Percentiles rank a stretch among this genome's conserved stretches.
Conservation (phyloP, 164 flowering plant species). For the Protea cynaroides region DNA sequence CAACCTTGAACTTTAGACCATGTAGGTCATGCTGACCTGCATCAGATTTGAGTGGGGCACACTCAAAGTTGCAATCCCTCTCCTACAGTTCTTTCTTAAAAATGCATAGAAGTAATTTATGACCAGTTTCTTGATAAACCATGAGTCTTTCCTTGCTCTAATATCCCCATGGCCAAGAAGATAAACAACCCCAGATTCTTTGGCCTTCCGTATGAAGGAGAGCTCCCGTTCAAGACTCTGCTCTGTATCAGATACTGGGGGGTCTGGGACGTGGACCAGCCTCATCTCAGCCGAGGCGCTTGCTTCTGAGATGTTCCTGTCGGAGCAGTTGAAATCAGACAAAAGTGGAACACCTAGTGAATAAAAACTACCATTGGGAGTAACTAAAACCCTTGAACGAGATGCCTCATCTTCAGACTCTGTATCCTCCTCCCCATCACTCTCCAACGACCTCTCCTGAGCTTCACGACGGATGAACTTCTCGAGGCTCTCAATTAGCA, state of each 20-base stretch:
- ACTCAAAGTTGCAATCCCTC: constrained; percentile 81
- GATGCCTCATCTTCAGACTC: constrained; percentile 57
- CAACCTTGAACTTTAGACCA: constrained; percentile 52
- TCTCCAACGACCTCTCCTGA: constrained; percentile 84
- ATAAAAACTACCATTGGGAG: constrained; percentile 85
- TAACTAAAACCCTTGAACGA: constrained; percentile 50
- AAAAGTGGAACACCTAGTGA: constrained; percentile 85
- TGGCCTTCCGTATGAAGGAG: constrained; percentile 79
- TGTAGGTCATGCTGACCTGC: constrained; percentile 97
- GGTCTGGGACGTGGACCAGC: constrained; percentile 21
- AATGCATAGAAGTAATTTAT: constrained; percentile 94
- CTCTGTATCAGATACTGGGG: constrained; percentile 44
- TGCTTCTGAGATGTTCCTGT: constrained; percentile 33
- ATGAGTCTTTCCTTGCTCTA: constrained; percentile 91
- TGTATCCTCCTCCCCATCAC: constrained; percentile 72
- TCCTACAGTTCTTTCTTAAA: constrained; percentile 87
- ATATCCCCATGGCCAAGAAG: constrained; percentile 97
- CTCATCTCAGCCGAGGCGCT: constrained; percentile 52
- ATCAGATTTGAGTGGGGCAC: constrained; percentile 88
- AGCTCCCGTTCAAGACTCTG: constrained; percentile 87
- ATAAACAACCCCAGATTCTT: constrained; percentile 94
- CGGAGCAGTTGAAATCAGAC: constrained; percentile 35
- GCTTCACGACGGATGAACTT: constrained; percentile 94
- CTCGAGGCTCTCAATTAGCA: constrained; percentile 94
- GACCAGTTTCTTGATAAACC: constrained; percentile 88